Percentiles rank a stretch among this genome's conserved stretches.
These are phyloP conservation scores for Metschnikowia amazonensis DNA, from an alignment of 805 yeast genomes.

Conservation along the genomic window DNA sequence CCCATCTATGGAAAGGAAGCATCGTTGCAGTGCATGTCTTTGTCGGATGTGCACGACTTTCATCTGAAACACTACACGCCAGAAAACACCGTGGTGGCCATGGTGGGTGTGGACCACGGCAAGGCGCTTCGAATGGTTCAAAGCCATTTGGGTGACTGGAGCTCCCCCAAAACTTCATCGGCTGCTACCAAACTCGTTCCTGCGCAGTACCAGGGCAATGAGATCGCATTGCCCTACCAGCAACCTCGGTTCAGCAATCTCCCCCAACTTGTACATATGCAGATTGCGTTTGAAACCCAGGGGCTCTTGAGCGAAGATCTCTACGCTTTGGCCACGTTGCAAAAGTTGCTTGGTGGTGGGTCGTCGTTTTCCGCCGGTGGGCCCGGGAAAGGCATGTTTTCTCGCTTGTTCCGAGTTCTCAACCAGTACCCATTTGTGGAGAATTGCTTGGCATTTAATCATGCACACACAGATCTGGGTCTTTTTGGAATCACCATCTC, in stretches of 20 bases:
- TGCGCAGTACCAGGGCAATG: slow-evolving; percentile 58
- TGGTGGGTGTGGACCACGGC: slow-evolving; percentile 78
- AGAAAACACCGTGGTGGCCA: slow-evolving; percentile 75
- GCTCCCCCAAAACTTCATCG: slow-evolving; percentile 10
- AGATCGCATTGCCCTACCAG: slow-evolving; percentile 35
- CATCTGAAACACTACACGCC: slow-evolving; percentile 70
- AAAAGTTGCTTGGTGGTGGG: slow-evolving; percentile 91
- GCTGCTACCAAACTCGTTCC: slow-evolving; percentile 39
- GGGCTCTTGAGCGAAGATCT: slow-evolving; percentile 81
- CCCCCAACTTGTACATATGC: slow-evolving; percentile 81
- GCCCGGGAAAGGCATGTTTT: slow-evolving; percentile 98
- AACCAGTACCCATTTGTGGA: slow-evolving; percentile 91
- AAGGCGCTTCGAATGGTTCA: slow-evolving; percentile 62
- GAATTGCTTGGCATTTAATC: slow-evolving; percentile 82
- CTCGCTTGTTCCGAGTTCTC: slow-evolving; percentile 84
- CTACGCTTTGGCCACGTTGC: slow-evolving; percentile 86
- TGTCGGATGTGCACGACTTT: slow-evolving; percentile 53
- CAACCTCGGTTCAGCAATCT: slow-evolving; percentile 42
- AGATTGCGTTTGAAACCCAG: slow-evolving; percentile 83
- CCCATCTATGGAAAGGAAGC: slow-evolving; percentile 83
- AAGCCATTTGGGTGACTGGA: slow-evolving; percentile 62
- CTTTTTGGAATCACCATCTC: slow-evolving; percentile 84
- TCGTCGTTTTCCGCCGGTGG: slow-evolving; percentile 98
- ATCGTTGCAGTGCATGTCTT: slow-evolving; percentile 51
- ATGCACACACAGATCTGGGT: slow-evolving; percentile 86